phyloP scores from a whole-genome alignment of 441 rosid species.

The Jatropha podagrica region DNA sequence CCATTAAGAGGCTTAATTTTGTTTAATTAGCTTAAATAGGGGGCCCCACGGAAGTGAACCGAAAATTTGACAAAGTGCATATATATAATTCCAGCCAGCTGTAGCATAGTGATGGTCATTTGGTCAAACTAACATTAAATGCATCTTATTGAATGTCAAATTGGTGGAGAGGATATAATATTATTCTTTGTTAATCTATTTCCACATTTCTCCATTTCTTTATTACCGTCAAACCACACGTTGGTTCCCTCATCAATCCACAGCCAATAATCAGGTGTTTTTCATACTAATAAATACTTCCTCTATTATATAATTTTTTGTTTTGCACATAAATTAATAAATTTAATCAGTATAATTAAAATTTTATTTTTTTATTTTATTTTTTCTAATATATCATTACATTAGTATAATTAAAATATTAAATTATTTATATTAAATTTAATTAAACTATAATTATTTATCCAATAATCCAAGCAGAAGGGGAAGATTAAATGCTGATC shows the following conservation, averaged over 20 bases:
- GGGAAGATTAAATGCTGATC: too few relatives aligned
- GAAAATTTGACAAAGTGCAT: background rate
- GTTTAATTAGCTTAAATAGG: background rate
- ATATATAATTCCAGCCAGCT: constrained; percentile 4
- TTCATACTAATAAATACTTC: too few relatives aligned
- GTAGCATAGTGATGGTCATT: background rate
- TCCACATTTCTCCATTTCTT: background rate
- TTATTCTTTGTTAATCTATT: background rate
- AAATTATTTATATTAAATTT: too few relatives aligned
- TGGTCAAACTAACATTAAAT: constrained; percentile 12
- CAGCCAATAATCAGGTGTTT: background rate
- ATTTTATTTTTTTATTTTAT: too few relatives aligned
- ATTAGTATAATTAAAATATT: too few relatives aligned
- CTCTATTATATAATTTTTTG: too few relatives aligned
- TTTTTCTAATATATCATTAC: too few relatives aligned
- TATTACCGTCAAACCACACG: constrained; percentile 18
- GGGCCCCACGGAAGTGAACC: constrained; percentile 5
- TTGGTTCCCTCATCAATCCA: constrained; percentile 9
- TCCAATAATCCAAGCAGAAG: too few relatives aligned
- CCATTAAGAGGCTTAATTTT: background rate
- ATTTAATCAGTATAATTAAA: too few relatives aligned
- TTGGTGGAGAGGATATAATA: background rate
- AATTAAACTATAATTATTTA: too few relatives aligned
- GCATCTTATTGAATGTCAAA: constrained; percentile 4
- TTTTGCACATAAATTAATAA: too few relatives aligned